Percentiles rank a stretch among this genome's conserved stretches.
Conservation (phyloP, 495 filamentous ascomycete species). For the Tuber magnatum region DNA sequence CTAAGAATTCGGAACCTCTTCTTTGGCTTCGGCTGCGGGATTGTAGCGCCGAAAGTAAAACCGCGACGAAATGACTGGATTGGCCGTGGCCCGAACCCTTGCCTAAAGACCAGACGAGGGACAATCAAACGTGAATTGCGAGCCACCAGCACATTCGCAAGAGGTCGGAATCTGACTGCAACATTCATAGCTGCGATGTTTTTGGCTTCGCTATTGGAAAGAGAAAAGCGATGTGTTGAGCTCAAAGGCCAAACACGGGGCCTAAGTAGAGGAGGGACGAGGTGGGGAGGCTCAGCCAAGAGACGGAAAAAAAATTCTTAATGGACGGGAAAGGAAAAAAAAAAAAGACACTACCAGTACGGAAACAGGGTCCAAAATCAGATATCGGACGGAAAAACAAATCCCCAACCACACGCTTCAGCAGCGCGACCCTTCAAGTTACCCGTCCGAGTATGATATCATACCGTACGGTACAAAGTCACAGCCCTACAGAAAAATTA, state of each 20-base stretch:
- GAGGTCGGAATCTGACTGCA: not conserved
- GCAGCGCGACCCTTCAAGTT: not conserved
- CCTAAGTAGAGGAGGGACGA: not conserved
- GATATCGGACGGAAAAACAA: not conserved
- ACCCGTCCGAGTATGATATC: too few species aligned
- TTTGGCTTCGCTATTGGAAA: not conserved
- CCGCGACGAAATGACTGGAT: constrained; percentile 42
- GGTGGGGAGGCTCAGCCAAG: not conserved
- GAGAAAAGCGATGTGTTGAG: not conserved
- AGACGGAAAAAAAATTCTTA: not conserved
- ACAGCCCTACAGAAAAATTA: not conserved
- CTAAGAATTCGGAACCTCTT: constrained; percentile 48
- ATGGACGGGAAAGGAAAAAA: not conserved
- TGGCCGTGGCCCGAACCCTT: constrained; percentile 16
- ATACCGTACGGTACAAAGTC: too few species aligned
- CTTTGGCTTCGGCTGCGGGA: constrained; percentile 34
- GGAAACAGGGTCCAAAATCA: not conserved
- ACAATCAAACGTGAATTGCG: constrained; percentile 29
- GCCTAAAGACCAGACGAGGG: constrained; percentile 26
- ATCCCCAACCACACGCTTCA: not conserved
- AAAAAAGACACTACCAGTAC: not conserved
- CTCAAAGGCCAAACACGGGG: not conserved
- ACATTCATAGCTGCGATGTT: not conserved
- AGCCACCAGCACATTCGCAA: constrained; percentile 9
- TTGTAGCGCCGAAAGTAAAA: constrained; percentile 43